These are phyloP conservation scores for Amaranthus palmeri DNA, from an alignment of 148 eudicot species.

Conservation along the genomic window DNA sequence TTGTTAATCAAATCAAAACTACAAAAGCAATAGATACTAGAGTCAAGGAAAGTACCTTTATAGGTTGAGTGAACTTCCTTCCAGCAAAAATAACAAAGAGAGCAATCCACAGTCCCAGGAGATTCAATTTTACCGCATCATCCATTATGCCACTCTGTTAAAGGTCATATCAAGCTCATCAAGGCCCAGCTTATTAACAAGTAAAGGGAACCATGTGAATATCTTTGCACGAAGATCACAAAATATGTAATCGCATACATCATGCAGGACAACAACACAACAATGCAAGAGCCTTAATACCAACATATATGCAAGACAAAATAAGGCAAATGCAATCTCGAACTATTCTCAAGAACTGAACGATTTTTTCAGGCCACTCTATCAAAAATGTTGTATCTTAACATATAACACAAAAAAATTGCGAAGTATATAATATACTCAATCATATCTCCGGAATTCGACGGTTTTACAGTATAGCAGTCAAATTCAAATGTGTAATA, in stretches of 20 bases:
- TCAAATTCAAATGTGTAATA: neutral
- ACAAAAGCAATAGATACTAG: neutral
- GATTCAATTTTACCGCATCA: conserved; percentile 53
- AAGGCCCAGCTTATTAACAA: conserved; percentile 8
- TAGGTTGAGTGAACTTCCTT: conserved; percentile 85
- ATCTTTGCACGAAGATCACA: neutral
- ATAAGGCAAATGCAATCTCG: neutral
- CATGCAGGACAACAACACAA: neutral
- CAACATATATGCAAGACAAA: neutral
- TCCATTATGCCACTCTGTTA: conserved; percentile 75
- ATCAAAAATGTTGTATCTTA: neutral
- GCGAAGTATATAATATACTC: neutral
- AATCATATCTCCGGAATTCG: too few species aligned
- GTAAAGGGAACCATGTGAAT: neutral
- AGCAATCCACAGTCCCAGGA: conserved; percentile 79
- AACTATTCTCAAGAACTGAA: neutral
- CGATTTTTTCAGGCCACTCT: neutral
- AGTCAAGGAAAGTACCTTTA: conserved; percentile 51
- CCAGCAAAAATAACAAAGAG: conserved; percentile 76
- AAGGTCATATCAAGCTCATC: conserved; percentile 12
- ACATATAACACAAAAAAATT: neutral
- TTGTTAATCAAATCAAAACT: neutral
- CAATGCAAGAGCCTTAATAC: too few species aligned
- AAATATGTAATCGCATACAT: neutral
- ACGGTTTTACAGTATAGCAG: neutral